Evolutionary conservation across 225 moss, liverwort and hornwort species (phyloP).

Genomic region (Takakia lepidozioides): DNA sequence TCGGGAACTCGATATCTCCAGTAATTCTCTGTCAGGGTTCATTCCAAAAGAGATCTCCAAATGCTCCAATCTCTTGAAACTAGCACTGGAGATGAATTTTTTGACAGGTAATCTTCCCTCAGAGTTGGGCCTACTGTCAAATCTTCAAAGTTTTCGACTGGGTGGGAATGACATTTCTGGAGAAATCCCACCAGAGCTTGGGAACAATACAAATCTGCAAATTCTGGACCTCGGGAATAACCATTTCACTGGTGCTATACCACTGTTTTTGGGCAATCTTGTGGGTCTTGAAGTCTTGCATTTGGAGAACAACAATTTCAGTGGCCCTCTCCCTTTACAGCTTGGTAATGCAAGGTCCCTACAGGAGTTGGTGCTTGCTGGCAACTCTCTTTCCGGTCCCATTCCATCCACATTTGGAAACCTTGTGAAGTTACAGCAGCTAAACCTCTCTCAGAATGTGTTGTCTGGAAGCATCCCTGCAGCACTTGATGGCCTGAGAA

Average conservation of each 20-base stretch:
- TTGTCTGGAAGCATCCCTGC: constrained; percentile 40
- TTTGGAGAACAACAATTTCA: constrained; percentile 41
- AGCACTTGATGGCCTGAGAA: constrained; percentile 27
- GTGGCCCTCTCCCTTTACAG: constrained; percentile 37
- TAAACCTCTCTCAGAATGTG: constrained; percentile 59
- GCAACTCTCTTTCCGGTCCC: constrained; percentile 47
- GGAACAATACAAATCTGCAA: constrained; percentile 25
- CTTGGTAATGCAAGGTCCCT: constrained; percentile 37
- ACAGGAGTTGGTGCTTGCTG: constrained; percentile 35
- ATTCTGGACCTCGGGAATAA: constrained; percentile 54
- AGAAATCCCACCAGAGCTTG: constrained; percentile 49
- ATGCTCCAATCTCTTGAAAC: constrained; percentile 22
- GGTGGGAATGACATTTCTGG: constrained; percentile 55
- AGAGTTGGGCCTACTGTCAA: constrained; percentile 39
- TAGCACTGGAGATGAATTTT: constrained; percentile 42
- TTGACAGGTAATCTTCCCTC: constrained; percentile 48
- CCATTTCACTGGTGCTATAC: constrained; percentile 47
- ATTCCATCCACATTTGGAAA: constrained; percentile 40
- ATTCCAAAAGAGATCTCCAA: constrained; percentile 43
- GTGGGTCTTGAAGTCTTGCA: constrained; percentile 30
- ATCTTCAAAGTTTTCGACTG: constrained; percentile 38
- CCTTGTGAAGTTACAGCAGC: constrained; percentile 41
- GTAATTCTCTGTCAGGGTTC: constrained; percentile 46
- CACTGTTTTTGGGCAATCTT: constrained; percentile 36
- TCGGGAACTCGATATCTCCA: constrained; percentile 48